Evolutionary conservation across 352 stramenopile species (phyloP).

Genomic region (Phytophthora pini): DNA sequence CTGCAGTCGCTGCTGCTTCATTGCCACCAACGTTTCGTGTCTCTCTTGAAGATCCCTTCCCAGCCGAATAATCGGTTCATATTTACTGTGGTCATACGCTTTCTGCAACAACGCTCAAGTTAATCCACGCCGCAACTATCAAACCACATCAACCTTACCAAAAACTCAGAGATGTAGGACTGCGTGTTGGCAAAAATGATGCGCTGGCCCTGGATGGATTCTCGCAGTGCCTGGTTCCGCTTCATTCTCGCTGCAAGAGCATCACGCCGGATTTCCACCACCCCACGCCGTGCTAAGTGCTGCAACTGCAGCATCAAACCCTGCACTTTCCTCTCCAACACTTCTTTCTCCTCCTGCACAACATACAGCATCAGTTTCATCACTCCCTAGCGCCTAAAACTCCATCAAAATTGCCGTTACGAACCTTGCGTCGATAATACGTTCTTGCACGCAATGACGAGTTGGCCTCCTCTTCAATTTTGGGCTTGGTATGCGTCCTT

Average conservation of each 20-base stretch:
- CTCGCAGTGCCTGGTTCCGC: slow-evolving; percentile 37
- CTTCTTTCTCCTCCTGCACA: slow-evolving; percentile 44
- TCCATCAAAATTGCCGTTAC: background rate
- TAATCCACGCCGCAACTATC: background rate
- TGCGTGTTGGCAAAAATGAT: slow-evolving; percentile 47
- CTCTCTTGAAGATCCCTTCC: slow-evolving; percentile 29
- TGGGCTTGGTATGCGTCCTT: background rate
- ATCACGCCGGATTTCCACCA: slow-evolving; percentile 34
- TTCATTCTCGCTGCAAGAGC: slow-evolving; percentile 27
- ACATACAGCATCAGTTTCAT: no score
- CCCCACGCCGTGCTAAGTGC: slow-evolving; percentile 26
- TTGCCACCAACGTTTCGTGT: slow-evolving; percentile 36
- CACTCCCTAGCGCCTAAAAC: no score
- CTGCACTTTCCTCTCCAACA: slow-evolving; percentile 35
- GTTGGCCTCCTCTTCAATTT: slow-evolving; percentile 12
- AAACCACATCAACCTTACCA: slow-evolving; percentile 25
- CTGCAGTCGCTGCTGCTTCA: slow-evolving; percentile 49
- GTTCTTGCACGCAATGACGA: slow-evolving; percentile 31
- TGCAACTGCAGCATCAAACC: slow-evolving; percentile 37
- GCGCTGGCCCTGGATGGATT: slow-evolving; percentile 43
- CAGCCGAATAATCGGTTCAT: slow-evolving; percentile 45
- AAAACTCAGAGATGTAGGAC: slow-evolving; percentile 41
- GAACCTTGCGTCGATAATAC: slow-evolving; percentile 58
- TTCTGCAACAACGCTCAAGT: slow-evolving; percentile 16
- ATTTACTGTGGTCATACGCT: slow-evolving; percentile 35